phyloP scores from a whole-genome alignment of 2,329 filamentous ascomycete species.

The Emmonsia crescens region DNA sequence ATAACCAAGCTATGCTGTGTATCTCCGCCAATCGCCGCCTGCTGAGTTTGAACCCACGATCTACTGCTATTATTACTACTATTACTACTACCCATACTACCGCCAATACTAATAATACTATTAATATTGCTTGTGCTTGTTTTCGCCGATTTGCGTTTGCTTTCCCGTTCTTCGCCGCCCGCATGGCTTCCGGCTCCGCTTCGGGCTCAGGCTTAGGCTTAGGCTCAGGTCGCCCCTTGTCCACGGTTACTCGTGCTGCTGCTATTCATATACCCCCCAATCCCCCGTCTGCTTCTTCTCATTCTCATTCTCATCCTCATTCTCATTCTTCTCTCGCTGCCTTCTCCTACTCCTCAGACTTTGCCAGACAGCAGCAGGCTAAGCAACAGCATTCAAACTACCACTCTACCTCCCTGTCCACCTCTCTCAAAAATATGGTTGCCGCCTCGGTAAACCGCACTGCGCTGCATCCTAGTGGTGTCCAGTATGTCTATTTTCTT shows the following conservation, averaged over 20 bases:
- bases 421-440: slow-evolving; percentile 43
- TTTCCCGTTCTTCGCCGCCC: background rate
- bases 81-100: background rate
- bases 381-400: slow-evolving; percentile 50
- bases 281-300: slow-evolving; percentile 19
- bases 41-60: background rate
- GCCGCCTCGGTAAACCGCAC: slow-evolving; percentile 72
- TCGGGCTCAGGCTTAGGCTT: background rate
- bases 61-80: no score
- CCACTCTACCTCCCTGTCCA: slow-evolving; percentile 49
- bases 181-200: slow-evolving; percentile 1
- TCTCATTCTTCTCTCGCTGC: slow-evolving; percentile 13
- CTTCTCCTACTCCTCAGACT: slow-evolving; percentile 44
- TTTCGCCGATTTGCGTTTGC: background rate
- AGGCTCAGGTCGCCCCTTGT: background rate
- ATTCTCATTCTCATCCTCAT: background rate
- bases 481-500: slow-evolving; percentile 55
- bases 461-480: slow-evolving; percentile 77
- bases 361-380: slow-evolving; percentile 46
- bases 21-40: background rate
- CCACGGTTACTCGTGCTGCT: slow-evolving; percentile 20
- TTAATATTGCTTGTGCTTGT: background rate
- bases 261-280: slow-evolving; percentile 35
- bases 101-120: background rate
- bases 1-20: no score